Conservation (phyloP, 2,329 filamentous ascomycete species). For the Aspergillus aculeatus region DNA sequence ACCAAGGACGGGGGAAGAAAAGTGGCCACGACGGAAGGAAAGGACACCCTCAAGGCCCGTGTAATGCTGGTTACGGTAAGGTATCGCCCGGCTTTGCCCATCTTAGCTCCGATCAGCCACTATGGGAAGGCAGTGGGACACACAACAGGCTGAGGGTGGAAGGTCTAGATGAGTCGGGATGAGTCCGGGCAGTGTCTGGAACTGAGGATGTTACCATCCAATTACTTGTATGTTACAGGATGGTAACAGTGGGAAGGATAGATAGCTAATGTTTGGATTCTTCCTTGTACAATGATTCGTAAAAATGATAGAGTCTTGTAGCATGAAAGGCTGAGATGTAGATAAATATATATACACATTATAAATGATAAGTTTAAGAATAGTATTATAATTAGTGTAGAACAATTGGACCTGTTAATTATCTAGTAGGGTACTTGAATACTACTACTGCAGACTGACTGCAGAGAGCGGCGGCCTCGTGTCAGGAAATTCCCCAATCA, state of each 20-base stretch:
- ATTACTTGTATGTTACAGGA: background rate
- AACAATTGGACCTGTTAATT: too few relatives aligned
- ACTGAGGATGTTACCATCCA: background rate
- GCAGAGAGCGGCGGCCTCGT: slow-evolving; percentile 17
- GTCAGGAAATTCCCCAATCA: slow-evolving; percentile 25
- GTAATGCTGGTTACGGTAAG: slow-evolving; percentile 20
- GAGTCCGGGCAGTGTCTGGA: slow-evolving; percentile 6
- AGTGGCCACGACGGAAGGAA: slow-evolving; percentile 3
- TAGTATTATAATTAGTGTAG: too few relatives aligned
- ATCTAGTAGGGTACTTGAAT: too few relatives aligned
- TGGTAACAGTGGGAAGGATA: background rate
- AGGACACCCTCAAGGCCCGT: slow-evolving; percentile 13
- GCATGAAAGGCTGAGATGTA: too few relatives aligned
- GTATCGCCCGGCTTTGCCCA: slow-evolving; percentile 12
- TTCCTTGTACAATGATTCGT: too few relatives aligned
- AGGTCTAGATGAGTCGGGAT: slow-evolving; percentile 22
- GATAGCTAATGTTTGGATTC: background rate
- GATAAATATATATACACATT: background rate
- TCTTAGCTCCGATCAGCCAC: slow-evolving; percentile 22
- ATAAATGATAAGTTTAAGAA: background rate
- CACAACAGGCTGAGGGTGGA: background rate
- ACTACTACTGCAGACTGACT: too few relatives aligned
- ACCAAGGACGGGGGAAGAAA: background rate
- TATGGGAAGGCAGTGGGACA: slow-evolving; percentile 5
- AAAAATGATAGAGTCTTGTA: too few relatives aligned